phyloP scores from a whole-genome alignment of 2,329 filamentous ascomycete species.

The Aspergillus uvarum region DNA sequence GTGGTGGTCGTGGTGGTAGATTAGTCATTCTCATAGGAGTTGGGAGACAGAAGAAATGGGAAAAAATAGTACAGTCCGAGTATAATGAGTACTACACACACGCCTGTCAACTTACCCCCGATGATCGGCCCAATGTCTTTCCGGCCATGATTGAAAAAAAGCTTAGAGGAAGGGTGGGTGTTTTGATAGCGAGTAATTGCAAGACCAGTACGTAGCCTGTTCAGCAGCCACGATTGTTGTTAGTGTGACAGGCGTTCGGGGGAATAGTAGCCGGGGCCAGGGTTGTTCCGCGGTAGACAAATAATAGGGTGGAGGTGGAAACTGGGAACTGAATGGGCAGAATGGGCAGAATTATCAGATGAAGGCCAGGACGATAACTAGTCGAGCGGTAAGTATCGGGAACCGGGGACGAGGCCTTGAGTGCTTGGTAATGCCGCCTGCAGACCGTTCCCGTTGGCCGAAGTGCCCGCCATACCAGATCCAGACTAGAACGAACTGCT shows the following conservation, averaged over 20 bases:
- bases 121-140: slow-evolving; percentile 21
- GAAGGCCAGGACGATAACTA: slow-evolving; percentile 5
- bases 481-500: slow-evolving; percentile 4
- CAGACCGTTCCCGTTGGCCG: slow-evolving; percentile 13
- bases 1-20: background rate
- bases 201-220: no score
- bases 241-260: background rate
- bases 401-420: background rate
- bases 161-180: background rate
- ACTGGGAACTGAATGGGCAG: background rate
- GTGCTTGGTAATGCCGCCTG: slow-evolving; percentile 13
- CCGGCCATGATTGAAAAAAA: slow-evolving; percentile 12
- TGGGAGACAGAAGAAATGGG: background rate
- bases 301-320: no score
- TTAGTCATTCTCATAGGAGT: background rate
- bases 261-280: background rate
- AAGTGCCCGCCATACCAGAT: slow-evolving; percentile 2
- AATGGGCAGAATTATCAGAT: slow-evolving; percentile 15
- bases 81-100: background rate
- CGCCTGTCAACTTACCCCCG: slow-evolving; percentile 20
- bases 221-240: background rate
- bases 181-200: no score
- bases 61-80: background rate
- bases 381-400: no score
- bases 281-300: background rate